Base-by-base conservation (phyloP, 1,139 yeast species). In the Candida glucosophila region DNA sequence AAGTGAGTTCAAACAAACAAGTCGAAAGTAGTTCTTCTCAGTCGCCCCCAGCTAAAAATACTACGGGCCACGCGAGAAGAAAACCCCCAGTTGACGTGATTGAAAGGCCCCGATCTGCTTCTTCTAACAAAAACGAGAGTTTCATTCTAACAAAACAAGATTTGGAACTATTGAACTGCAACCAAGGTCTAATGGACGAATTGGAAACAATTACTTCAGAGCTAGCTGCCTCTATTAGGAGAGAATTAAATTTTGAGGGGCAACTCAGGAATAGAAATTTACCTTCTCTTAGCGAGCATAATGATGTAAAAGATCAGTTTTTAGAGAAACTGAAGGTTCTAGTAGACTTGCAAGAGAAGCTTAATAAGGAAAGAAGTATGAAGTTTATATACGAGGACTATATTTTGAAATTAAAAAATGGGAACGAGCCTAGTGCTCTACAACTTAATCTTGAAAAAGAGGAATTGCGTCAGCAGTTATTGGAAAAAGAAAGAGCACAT, bases 371-470 rank as follows among this genome's bases (percentile, higher is more conserved):
- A 44, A 60, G 88, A 35, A 56, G 73, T 37, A 64, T 73, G 31
- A 51, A 90, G 27, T 75, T 68, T 35, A 68, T 77, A 11, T 75
- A 83, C 21, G 90, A 80, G 43, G 86, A 78, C 34, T 80, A 75
- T 40, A 73, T 74, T 0, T 45, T 76, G 25, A 46, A 74, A 19
- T 46, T 61, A 35, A 81, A 76, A 37, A 61, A 67, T 34, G 77
- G 77, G 3, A 60, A 58, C 25, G 49, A 55, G 7, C 73, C 82
- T 15, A 68, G 74, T 27, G 56, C 74, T 1, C 54, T 74, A 17
- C 75, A 75, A 29, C 44, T 77, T 33, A 67, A 69, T 26, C 68
- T 71, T 37, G 76, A 73, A 32, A 73, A 75, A 37, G 64, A 73
- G 6, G 72, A 68, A 28, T 42, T 74, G 27, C 60, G 67, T 41